A percentile compares a stretch with the other conserved stretches of the same genome.
Evolutionary conservation across 2,329 filamentous ascomycete species (phyloP).

Genomic region (Helotiales sp.): DNA sequence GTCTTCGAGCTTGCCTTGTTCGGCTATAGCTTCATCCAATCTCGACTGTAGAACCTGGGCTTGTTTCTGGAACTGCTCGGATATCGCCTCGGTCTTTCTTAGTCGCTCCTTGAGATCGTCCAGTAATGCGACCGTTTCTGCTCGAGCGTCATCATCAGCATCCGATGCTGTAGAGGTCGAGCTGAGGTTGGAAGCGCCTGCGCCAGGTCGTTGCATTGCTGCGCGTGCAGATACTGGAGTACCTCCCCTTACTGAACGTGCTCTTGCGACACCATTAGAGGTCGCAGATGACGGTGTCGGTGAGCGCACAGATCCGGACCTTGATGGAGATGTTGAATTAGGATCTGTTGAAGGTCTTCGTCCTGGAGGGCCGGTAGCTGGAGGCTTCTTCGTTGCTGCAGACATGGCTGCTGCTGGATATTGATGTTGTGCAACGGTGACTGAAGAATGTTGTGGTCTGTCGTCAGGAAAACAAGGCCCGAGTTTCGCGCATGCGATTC

Average conservation of each 20-base stretch:
- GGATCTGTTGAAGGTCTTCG: slow-evolving; percentile 34
- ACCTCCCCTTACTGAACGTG: slow-evolving; percentile 63
- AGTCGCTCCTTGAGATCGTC: slow-evolving; percentile 84
- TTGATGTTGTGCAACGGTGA: slow-evolving; percentile 3
- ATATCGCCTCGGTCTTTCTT: slow-evolving; percentile 73
- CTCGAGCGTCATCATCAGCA: slow-evolving; percentile 71
- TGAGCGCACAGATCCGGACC: slow-evolving; percentile 29
- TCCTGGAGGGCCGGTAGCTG: slow-evolving; percentile 22
- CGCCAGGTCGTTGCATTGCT: slow-evolving; percentile 59
- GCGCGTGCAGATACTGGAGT: slow-evolving; percentile 74
- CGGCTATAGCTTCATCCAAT: slow-evolving; percentile 79
- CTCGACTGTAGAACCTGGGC: slow-evolving; percentile 80
- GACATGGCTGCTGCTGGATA: slow-evolving; percentile 37
- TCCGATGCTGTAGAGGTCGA: slow-evolving; percentile 40
- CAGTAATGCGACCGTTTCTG: slow-evolving; percentile 74
- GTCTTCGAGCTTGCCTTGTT: slow-evolving; percentile 87
- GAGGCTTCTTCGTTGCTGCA: slow-evolving; percentile 43
- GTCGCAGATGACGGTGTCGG: slow-evolving; percentile 29
- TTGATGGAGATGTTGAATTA: slow-evolving; percentile 23
- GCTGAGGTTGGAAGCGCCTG: slow-evolving; percentile 34
- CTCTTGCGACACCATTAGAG: slow-evolving; percentile 48
- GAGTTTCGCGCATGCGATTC: slow-evolving; percentile 4
- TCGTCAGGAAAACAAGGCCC: slow-evolving; percentile 11
- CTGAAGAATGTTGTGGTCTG: slow-evolving; percentile 14
- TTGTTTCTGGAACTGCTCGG: slow-evolving; percentile 82